Evolutionary conservation across 2,329 filamentous ascomycete genomes (phyloP), one percentile per base, ranked within the genome.

Genomic region (Didymella pomorum): DNA sequence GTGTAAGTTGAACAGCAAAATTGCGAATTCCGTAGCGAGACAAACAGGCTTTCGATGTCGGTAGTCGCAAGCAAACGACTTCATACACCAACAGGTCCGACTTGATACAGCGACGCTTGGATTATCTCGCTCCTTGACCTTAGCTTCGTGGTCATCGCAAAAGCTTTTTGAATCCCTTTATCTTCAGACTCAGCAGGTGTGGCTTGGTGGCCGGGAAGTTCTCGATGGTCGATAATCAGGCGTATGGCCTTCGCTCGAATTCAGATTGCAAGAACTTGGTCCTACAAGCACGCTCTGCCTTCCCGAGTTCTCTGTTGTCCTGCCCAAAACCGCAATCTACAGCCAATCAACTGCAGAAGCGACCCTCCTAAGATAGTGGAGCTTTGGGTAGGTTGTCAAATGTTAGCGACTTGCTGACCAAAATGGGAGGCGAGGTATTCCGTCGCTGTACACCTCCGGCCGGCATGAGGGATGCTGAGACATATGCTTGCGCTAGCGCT

Each of bases 121-220:
- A 35, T 37, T 51, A 16, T 20, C 12, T 51, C 31, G 25, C 35
- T 23, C 18, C 23, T 31, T 10, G 18, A 14, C 20, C 23, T 9
- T n/a, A 33, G 47, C 10, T 28, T 42, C 18, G 47, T 42, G 35
- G 25, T 51, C 47, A 33, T 51, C n/a, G 41, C 42, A 23, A 3
- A 37, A 51, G 47, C n/a, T 25, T 51, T 37, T 31, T 31, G 47
- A 25, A 31, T 21, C n/a, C 14, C 11, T 46, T 21, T 11, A 9
- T 51, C 28, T 31, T 4, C 41, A 8, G 28, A 23, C 3, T 18
- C 25, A 29, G 23, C 4, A 51, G 25, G 12, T 18, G 12, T 25
- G 43, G 28, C 43, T 23, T 46, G 10, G 43, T 46, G 28, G 29
- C 43, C 26, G 29, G 28, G 26, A 23, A 20, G 20, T 46, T n/a